Evolutionary conservation across 441 rosid genomes (phyloP), one percentile per base, ranked within the genome.

Genomic region (Aquilaria agallochum): DNA sequence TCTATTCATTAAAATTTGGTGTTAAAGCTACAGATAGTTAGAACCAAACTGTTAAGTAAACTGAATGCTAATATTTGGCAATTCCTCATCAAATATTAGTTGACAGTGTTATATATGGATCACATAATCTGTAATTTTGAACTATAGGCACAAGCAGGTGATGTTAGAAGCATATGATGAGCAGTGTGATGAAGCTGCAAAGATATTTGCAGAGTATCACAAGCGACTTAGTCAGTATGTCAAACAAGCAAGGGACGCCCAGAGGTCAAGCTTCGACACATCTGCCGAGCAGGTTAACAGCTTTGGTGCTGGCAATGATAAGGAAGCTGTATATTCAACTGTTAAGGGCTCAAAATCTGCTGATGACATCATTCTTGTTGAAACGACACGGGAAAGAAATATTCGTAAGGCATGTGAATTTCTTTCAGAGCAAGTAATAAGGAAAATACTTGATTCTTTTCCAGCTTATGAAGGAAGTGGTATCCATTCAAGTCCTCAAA

Each of bases 401-500:
- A 80, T 93, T 42, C 80, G 93, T 70, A 88, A 83, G 78, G 95
- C 88, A 30, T 93, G 97, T 71, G 98, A 93, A 70, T 77, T 78
- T 70, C 92, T 90, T 74, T 91, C 96, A 33, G 70, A 74, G 27
- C 67, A 76, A 73, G 80, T 88, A 84, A 69, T 87, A 42, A 90
- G 89, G 66, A 88, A 75, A 73, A 80, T 93, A 65, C 83, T 78
- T 48, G 63, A 56, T 67, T 83, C 88, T 44, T 93, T 93, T 72
- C 98, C 98, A 63, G 96, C 97, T 58, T 90, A 87, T 47, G 98
- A 93, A 80, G 98, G 98, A 72, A 72, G 63, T 74, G 96, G 97
- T 65, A 81, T 93, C 67, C 96, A 84, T 81, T 78, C 62, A 53
- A 83, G 72, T 76, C 89, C 95, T 70, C 96, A 94, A 62, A 45